A percentile compares a stretch with the other conserved stretches of the same genome.
These are phyloP conservation scores for Aspergillus sparsus DNA, from an alignment of 495 filamentous ascomycete genomes.

Conservation along the genomic window DNA sequence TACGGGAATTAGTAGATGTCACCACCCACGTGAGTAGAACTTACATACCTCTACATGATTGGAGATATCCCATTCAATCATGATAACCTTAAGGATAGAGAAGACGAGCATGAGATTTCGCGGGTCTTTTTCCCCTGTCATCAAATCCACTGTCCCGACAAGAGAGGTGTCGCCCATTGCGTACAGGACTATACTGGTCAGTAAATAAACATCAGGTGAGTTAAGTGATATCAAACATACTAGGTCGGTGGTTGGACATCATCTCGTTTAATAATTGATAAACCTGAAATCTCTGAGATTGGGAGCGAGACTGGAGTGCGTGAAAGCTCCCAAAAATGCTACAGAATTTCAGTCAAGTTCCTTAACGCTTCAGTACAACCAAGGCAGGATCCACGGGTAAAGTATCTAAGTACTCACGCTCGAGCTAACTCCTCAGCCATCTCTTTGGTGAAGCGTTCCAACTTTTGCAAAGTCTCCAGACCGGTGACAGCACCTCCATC, in stretches of 20 bases:
- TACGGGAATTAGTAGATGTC: constrained; percentile 36
- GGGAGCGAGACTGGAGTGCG: constrained; percentile 63
- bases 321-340: constrained; percentile 54
- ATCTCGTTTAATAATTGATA: constrained; percentile 64
- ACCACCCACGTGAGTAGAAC: background rate
- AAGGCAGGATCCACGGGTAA: background rate
- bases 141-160: constrained; percentile 63
- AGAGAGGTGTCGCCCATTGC: constrained; percentile 61
- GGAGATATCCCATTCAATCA: constrained; percentile 72
- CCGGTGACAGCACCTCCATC: constrained; percentile 59
- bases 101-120: constrained; percentile 79
- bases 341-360: constrained; percentile 11
- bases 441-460: constrained; percentile 51
- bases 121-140: constrained; percentile 76
- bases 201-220: background rate
- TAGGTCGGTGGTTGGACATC: constrained; percentile 63
- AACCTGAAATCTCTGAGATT: constrained; percentile 62
- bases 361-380: background rate
- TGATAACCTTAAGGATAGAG: constrained; percentile 68
- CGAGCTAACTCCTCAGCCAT: constrained; percentile 49
- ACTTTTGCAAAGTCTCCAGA: constrained; percentile 46
- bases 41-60: constrained; percentile 59
- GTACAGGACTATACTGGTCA: constrained; percentile 47
- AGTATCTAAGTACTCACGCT: constrained; percentile 44
- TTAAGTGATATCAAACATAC: constrained; percentile 41